Evolutionary conservation across 768 basidiomycete species (phyloP), one percentile per base, ranked within the genome.

Genomic region (Gloeostereum incarnatum): DNA sequence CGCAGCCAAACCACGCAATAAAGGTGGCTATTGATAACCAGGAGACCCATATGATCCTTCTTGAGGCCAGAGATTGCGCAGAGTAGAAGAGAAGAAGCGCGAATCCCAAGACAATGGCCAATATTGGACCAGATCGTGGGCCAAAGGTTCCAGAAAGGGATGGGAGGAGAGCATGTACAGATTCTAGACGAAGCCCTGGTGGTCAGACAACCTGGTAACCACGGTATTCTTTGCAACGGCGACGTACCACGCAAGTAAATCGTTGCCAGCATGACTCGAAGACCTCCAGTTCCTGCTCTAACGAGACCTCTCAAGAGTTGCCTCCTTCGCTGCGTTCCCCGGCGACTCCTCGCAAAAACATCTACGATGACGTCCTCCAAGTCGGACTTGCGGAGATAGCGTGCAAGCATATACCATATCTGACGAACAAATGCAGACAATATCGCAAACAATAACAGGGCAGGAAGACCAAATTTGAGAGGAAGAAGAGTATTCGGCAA

Each of bases 331-430:
- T 74, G 72, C 50, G 68, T 72, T n/a, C 69, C 69, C 47, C 61
- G 60, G 19, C 70, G 29, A 31, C 60, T 70, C 39, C 68, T 65
- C 13, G 77, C 73, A 51, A 84, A 73, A 1, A 73, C 63, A 45
- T 81, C 71, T 13, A 78, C 48, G 36, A 85, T 51, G 29, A 86
- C 62, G 43, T 84, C 82, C 53, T 83, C 77, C 25, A 78, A 53
- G 43, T 81, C 75, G 22, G 69, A 65, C 53, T 73, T 71, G 47
- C 74, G 72, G 31, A 82, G 62, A 54, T 87, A 83, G 22, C 78
- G 68, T 31, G 78, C 74, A n/a, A 87, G 69, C 65, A 85, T 71
- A 58, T 82, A 85, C 77, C 79, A 82, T 35, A 87, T 59, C 46
- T 83, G 81, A 36, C 80, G 62, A 26, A 75, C 66, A 44, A 81